Evolutionary conservation across 2,329 filamentous ascomycete species (phyloP), one percentile per base, ranked within the genome.

Genomic region (Sordariomycetes sp.): DNA sequence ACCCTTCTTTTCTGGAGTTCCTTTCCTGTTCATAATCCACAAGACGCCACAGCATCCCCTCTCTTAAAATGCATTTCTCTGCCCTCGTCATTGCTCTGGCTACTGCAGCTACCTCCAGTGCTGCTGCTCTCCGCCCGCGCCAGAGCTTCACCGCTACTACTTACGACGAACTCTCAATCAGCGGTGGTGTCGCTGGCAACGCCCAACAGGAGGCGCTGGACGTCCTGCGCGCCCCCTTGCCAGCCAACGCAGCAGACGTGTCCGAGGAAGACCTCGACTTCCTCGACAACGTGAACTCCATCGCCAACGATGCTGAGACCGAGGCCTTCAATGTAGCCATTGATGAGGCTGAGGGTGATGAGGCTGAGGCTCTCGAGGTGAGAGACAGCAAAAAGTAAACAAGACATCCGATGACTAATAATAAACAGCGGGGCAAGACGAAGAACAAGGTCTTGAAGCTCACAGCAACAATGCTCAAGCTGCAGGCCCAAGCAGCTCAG

Each of bases 401-500:
- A n/a, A n/a, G n/a, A n/a, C n/a, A n/a, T n/a, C n/a, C n/a, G n/a
- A n/a, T n/a, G n/a, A n/a, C n/a, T n/a, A n/a, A n/a, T n/a, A n/a
- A n/a, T n/a, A n/a, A n/a, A 30, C 35, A 66, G 63, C 58, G 62
- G 34, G 69, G 69, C 47, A 74, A 75, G 57, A 74, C 66, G 39
- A 71, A 72, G 64, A 75, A 74, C 63, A 75, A 75, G 57, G 67
- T 75, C 12, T 53, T 75, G 34, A 75, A 76, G 57, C 57, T 75
- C 41, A 65, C 63, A 25, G 66, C 69, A 19, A 66, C 66, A 33
- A 55, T 72, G 21, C 50, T 74, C 20, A 57, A 63, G 43, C 63
- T 75, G 8, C 54, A 64, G 49, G 59, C 68, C 23, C 55, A 74
- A 40, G 52, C 61, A 36, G 71, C 70, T 0, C 66, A 74, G 42